Evolutionary conservation across 148 eudicot genomes (phyloP).

Genomic region (Chenopodium berlandieri): DNA sequence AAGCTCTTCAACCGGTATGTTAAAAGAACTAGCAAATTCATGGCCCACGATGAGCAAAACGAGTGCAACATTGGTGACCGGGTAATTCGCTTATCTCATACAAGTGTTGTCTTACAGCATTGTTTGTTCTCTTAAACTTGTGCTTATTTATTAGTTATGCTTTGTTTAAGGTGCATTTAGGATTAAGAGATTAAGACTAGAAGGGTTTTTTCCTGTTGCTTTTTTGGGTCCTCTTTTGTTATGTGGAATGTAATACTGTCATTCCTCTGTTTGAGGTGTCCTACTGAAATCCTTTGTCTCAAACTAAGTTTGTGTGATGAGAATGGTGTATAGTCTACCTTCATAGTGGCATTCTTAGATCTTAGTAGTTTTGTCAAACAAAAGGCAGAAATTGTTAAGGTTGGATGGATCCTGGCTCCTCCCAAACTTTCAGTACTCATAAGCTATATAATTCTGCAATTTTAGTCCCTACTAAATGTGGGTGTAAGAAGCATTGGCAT

Average conservation of each 20-base stretch:
- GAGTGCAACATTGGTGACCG: slow-evolving; percentile 51
- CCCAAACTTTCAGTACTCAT: neutral
- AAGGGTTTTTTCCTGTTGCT: too few relatives aligned
- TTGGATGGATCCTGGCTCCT: neutral
- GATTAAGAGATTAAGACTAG: neutral
- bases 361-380: neutral
- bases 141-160: neutral
- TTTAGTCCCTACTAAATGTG: neutral
- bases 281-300: neutral
- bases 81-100: slow-evolving; percentile 24
- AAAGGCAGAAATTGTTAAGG: neutral
- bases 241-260: neutral
- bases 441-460: neutral
- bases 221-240: neutral
- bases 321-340: neutral
- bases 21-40: slow-evolving; percentile 47
- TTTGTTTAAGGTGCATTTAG: neutral
- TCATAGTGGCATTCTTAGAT: too few relatives aligned
- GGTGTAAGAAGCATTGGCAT: too few relatives aligned
- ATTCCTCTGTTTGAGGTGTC: neutral
- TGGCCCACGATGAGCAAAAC: slow-evolving; percentile 56
- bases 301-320: neutral
- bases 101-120: neutral
- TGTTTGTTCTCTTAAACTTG: neutral
- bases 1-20: slow-evolving; percentile 39